phyloP scores from a whole-genome alignment of 2,329 filamentous ascomycete genomes.

The Penicillium sp. region DNA sequence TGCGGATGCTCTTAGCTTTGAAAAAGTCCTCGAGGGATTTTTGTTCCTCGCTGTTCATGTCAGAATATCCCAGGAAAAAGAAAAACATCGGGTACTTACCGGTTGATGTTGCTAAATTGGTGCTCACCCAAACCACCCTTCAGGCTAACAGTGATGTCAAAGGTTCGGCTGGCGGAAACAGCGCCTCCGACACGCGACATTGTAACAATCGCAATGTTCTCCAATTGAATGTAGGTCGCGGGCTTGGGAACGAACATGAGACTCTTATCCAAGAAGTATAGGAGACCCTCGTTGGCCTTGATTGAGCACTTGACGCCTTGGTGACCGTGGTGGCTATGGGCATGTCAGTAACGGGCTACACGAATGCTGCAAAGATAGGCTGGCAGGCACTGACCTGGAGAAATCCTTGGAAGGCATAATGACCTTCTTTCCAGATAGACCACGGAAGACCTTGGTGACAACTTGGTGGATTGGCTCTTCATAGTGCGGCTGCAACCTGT shows the following conservation, averaged over 20 bases:
- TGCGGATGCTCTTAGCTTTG: conserved; percentile 85
- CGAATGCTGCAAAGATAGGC: neutral
- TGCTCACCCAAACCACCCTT: conserved; percentile 80
- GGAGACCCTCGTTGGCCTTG: conserved; percentile 94
- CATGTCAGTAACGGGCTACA: conserved; percentile 12
- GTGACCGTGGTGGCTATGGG: conserved; percentile 67
- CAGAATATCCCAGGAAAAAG: conserved; percentile 12
- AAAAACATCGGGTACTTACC: conserved; percentile 38
- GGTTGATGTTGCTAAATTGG: conserved; percentile 98
- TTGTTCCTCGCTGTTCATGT: conserved; percentile 63
- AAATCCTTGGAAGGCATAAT: conserved; percentile 92
- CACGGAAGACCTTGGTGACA: conserved; percentile 89
- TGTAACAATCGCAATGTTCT: conserved; percentile 81
- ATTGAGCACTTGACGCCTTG: conserved; percentile 99
- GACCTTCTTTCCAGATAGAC: conserved; percentile 88
- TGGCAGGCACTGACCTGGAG: conserved; percentile 47
- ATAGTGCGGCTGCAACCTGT: conserved; percentile 79
- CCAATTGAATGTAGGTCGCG: conserved; percentile 91
- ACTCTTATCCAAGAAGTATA: conserved; percentile 95
- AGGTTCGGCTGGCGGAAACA: conserved; percentile 85
- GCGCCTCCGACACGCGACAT: conserved; percentile 94
- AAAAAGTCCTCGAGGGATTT: conserved; percentile 95
- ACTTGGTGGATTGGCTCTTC: conserved; percentile 90
- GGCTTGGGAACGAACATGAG: conserved; percentile 99
- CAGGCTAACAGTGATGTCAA: conserved; percentile 88